A percentile compares a stretch with the other conserved stretches of the same genome.
Conservation (phyloP, 768 basidiomycete genomes). For the Tephrocybe sp. region DNA sequence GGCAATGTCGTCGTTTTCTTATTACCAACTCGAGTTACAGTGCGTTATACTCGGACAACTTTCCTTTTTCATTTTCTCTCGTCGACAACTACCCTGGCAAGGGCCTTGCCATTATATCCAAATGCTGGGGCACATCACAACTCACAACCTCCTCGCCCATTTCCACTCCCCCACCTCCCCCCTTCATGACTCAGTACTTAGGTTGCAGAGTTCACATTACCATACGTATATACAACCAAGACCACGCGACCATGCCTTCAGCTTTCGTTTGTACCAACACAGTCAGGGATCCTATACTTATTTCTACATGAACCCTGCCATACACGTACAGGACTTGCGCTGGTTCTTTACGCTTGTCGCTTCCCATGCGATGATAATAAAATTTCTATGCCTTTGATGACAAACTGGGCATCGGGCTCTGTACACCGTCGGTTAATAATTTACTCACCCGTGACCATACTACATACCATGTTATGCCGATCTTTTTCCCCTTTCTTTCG, state of each 20-base stretch:
- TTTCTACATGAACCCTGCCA: neutral
- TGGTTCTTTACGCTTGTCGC: neutral
- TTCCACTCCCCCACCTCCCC: neutral
- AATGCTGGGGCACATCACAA: slow-evolving; percentile 1
- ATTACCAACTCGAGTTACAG: slow-evolving; percentile 19
- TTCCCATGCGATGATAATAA: neutral
- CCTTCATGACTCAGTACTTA: neutral
- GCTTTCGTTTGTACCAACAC: slow-evolving; percentile 6
- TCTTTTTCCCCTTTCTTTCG: too few species aligned
- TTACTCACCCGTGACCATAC: too few species aligned
- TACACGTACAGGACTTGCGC: neutral
- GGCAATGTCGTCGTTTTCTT: neutral
- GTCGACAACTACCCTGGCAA: neutral
- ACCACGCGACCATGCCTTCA: neutral
- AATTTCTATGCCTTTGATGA: neutral
- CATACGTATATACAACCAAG: slow-evolving; percentile 5
- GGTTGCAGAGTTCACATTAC: neutral
- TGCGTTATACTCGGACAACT: slow-evolving; percentile 16
- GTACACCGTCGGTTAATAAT: too few species aligned
- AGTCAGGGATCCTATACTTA: slow-evolving; percentile 6
- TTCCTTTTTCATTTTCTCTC: slow-evolving; percentile 12
- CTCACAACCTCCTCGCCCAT: slow-evolving; percentile 1
- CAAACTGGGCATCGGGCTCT: too few species aligned
- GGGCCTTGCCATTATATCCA: slow-evolving; percentile 8
- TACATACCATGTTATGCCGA: too few species aligned